Base-by-base conservation (phyloP, 1,284 basidiomycete species). In the Agaricales sp. region DNA sequence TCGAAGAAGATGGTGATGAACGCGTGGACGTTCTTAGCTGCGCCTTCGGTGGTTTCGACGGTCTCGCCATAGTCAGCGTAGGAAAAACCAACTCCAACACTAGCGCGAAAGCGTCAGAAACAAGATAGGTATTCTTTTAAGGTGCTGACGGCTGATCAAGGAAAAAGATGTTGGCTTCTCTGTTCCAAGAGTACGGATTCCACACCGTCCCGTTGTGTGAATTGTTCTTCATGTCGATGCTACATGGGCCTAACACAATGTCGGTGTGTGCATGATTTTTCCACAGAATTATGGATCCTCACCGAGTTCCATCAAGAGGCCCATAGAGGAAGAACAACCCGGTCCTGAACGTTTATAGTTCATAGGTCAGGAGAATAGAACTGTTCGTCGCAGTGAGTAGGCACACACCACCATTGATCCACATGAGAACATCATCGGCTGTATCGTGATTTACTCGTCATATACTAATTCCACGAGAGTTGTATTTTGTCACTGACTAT, bases 1-100 rank as follows among this genome's bases (percentile, higher is more conserved):
- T 87, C 80, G 55, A 87, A 87, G 65, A 87, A 88, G 50, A 87
- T 82, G 11, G 75, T 68, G 47, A 87, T 66, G 63, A 89, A 88
- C 0, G 84, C 81, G 46, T 80, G 69, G 18, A 88, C 67, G 61
- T 88, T 81, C 53, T 74, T 74, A 2, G 83, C 82, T 0, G 86
- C 86, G 24, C 82, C 78, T 61, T 88, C 84, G 0, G 85, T 83
- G 0, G 78, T 82, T 44, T 75, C 63, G 16, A 73, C 62, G 0
- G 73, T 77, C 56, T 73, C 69, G 4, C 77, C 77, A 50, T 71
- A 71, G 51, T 79, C 70, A 21, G 69, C 66, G 46, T 73, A 73
- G n/a, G 67, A 72, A 50, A 67, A 74, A 3, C 71, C 72, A 2
- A 71, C 71, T 1, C 71, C 71, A 6, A 69, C 71, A 25, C n/a